Evolutionary conservation across 495 filamentous ascomycete genomes (phyloP).

Genomic region (Aspergillus olivimuriae): DNA sequence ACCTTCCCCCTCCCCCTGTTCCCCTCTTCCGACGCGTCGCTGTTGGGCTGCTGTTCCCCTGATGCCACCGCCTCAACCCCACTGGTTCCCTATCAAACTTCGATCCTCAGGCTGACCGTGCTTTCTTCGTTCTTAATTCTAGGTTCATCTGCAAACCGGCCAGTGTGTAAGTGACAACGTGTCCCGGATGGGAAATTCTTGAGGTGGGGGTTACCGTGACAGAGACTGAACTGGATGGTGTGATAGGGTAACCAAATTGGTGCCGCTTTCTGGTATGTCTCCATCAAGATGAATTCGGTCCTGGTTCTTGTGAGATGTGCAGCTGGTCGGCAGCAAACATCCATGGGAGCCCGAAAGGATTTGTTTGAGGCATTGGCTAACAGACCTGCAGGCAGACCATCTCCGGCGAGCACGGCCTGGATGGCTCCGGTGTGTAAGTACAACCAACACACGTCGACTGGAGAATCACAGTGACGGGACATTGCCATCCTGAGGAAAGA

Average conservation of each 20-base stretch:
- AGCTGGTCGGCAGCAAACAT: too few relatives aligned
- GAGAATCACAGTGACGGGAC: constrained; percentile 9
- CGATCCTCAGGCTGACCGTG: constrained; percentile 29
- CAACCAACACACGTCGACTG: constrained; percentile 2
- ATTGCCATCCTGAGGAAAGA: not conserved
- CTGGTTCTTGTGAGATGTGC: not conserved
- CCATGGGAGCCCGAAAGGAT: not conserved
- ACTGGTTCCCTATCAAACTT: constrained; percentile 28
- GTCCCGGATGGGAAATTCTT: constrained; percentile 7
- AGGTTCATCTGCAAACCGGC: constrained; percentile 98
- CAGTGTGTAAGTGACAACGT: constrained; percentile 71
- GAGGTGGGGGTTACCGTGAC: constrained; percentile 2
- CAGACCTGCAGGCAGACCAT: constrained; percentile 72
- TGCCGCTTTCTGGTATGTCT: constrained; percentile 92
- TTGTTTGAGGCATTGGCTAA: constrained; percentile 11
- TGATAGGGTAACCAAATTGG: constrained; percentile 98
- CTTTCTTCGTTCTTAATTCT: constrained; percentile 27
- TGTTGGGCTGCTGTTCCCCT: constrained; percentile 28
- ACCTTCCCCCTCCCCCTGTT: constrained; percentile 21
- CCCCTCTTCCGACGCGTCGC: constrained; percentile 32
- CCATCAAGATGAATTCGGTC: not conserved
- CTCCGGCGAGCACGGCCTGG: constrained; percentile 98
- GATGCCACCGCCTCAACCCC: constrained; percentile 37
- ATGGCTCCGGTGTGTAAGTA: constrained; percentile 86
- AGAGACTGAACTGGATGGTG: constrained; percentile 24